Base-by-base conservation (phyloP, 441 rosid species). In the Capsella rubella region DNA sequence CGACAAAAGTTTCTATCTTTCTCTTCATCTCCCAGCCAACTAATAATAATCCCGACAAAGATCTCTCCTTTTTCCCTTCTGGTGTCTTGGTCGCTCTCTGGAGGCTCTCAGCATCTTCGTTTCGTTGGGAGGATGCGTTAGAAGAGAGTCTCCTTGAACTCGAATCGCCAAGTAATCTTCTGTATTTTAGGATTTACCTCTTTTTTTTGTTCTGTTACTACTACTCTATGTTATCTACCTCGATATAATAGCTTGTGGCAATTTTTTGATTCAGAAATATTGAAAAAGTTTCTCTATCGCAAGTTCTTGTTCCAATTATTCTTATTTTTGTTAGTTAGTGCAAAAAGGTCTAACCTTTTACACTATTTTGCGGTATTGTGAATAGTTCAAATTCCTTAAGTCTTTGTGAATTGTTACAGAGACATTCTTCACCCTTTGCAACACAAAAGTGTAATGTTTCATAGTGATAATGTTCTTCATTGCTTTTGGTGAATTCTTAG, bases 271-370 rank as follows among this genome's bases (percentile, higher is more conserved):
- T 8, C 11, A 8, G 5, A 9, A 21, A 16, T 62, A 42, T 53
- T 10, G 16, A 9, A 3, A 40, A 31, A 72, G 6, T 56, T 51
- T 61, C 25, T 39, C 3, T 40, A 53, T 58, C 47, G 15, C 37
- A 45, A 69, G 18, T 35, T 59, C 32, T 51, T 71, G 74, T 37
- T 71, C 35, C 42, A 59, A 8, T 51, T 51, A 16, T 51, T 8
- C 32, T 64, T 27, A 50, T 50, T 58, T 53, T 67, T 40, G 29
- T 67, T 47, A 11, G 37, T 0, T 42, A 42, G 4, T 32, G 7
- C 57, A 21, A 42, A 59, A 75, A 61, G 50, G 64, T 75, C 18
- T 52, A 11, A 75, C 39, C 67, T 61, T 75, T 68, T 68, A 46
- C 52, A 18, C 50, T 49, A 25, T 6, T 47, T 31, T 27, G 16